Percentiles rank a stretch among this genome's conserved stretches.
These are phyloP conservation scores for Colletotrichum sp. DNA, from an alignment of 2,329 filamentous ascomycete species.

Conservation along the genomic window DNA sequence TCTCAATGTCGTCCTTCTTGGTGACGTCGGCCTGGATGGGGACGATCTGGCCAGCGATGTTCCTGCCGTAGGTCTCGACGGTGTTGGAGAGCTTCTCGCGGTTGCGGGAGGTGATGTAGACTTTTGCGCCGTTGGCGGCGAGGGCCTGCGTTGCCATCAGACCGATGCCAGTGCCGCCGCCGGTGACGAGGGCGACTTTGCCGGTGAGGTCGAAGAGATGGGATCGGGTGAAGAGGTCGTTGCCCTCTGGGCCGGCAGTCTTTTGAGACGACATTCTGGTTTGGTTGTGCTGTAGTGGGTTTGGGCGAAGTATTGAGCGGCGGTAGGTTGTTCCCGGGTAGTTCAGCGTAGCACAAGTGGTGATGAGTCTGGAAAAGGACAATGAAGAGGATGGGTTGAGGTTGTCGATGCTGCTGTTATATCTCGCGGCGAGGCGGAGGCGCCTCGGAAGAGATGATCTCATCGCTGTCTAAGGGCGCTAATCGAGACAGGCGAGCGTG, in stretches of 20 bases:
- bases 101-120: slow-evolving; percentile 72
- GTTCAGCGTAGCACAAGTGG: neutral
- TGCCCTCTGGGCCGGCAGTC: slow-evolving; percentile 23
- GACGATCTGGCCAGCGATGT: slow-evolving; percentile 59
- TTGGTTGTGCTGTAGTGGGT: neutral
- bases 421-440: neutral
- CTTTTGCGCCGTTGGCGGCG: slow-evolving; percentile 69
- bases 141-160: slow-evolving; percentile 73
- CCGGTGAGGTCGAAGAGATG: slow-evolving; percentile 46
- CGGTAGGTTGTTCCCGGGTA: neutral
- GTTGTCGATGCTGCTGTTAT: neutral
- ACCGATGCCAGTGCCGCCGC: slow-evolving; percentile 66
- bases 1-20: slow-evolving; percentile 61
- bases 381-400: neutral
- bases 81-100: slow-evolving; percentile 65
- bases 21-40: slow-evolving; percentile 66
- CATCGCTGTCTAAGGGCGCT: neutral
- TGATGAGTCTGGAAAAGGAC: neutral
- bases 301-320: neutral
- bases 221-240: slow-evolving; percentile 35
- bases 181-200: slow-evolving; percentile 50
- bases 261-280: slow-evolving; percentile 17
- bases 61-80: slow-evolving; percentile 61
- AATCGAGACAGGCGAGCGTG: neutral
- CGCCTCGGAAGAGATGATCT: neutral